Evolutionary conservation across 2,329 filamentous ascomycete species (phyloP), one percentile per base, ranked within the genome.

Genomic region (Beauveria brongniartii): DNA sequence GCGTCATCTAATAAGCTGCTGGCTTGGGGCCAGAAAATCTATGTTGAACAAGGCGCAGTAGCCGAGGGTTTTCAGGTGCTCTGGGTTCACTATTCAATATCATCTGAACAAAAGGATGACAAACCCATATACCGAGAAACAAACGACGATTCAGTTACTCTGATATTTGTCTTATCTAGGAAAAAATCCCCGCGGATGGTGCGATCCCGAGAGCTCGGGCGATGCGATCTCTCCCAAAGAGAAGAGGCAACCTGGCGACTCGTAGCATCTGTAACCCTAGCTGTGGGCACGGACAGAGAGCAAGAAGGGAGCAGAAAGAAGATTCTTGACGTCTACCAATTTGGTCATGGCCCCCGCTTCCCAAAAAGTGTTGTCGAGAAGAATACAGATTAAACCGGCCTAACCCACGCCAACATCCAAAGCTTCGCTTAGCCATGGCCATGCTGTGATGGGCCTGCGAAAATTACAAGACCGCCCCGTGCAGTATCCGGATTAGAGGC

Each of bases 231-330:
- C 30, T 22, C 24, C 8, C 6, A 3, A n/a, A 18, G 22, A 47
- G 9, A 22, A 26, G 56, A 52, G 56, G 56, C 47, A 48, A 55
- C 43, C 52, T 44, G n/a, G 50, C 20, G 16, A 34, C 22, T 52
- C 24, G 47, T 34, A 26, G 47, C 24, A 52, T 52, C 48, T 59
- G 56, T 46, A 34, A 59, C 56, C 56, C 56, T 59, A 57, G 30
- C 20, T 30, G 24, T 52, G 56, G 47, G 56, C 55, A 57, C 46
- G 55, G 55, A 57, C 55, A 34, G 22, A 43, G 55, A 26, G 46
- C n/a, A 24, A 20, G 16, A 48, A 5, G n/a, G 9, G n/a, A 24
- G 44, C n/a, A 1, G 41, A 28, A 28, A n/a, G 7, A 22, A 24
- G 22, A 37, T 20, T 46, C 37, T 30, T 44, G 18, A 57, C 44